A percentile compares a stretch with the other conserved stretches of the same genome.
Conservation (phyloP, 345 rosid genomes). For the Arabidopsis suecica region DNA sequence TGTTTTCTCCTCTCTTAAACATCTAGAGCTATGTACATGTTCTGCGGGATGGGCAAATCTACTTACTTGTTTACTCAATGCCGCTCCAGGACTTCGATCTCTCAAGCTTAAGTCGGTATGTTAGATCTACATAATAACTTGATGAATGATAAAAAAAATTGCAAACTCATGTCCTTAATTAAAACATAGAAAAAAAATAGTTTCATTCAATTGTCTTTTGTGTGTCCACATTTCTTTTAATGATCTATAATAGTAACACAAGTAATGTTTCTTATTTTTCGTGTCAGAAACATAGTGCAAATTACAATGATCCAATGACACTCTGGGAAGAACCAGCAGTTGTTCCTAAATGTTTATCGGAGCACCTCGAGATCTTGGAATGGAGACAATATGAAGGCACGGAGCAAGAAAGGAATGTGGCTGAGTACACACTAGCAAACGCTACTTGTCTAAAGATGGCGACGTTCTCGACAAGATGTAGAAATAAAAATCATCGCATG, state of each 20-base stretch:
- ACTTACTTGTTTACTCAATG: constrained; percentile 13
- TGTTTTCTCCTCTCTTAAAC: constrained; percentile 10
- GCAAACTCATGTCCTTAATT: neutral
- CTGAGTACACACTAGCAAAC: constrained; percentile 29
- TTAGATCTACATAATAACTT: neutral
- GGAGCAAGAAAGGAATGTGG: constrained; percentile 13
- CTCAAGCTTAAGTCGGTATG: constrained; percentile 34
- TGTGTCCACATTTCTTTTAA: too few species aligned
- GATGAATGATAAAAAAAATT: too few species aligned
- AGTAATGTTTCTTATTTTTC: neutral
- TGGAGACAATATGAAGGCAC: constrained; percentile 35
- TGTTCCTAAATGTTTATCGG: constrained; percentile 16
- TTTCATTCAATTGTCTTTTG: too few species aligned
- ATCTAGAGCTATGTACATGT: constrained; percentile 32
- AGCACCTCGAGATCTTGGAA: constrained; percentile 21
- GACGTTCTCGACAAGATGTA: constrained; percentile 6
- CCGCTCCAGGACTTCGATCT: constrained; percentile 15
- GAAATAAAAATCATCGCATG: neutral
- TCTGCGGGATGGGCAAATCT: constrained; percentile 11
- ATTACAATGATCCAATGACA: neutral
- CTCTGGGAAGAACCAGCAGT: neutral
- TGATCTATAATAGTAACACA: too few species aligned
- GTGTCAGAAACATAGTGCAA: constrained; percentile 14
- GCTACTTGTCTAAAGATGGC: constrained; percentile 31
- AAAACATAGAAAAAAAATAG: neutral